These are phyloP conservation scores for Bipolaris cookei DNA, from an alignment of 2,329 filamentous ascomycete genomes.

Conservation along the genomic window DNA sequence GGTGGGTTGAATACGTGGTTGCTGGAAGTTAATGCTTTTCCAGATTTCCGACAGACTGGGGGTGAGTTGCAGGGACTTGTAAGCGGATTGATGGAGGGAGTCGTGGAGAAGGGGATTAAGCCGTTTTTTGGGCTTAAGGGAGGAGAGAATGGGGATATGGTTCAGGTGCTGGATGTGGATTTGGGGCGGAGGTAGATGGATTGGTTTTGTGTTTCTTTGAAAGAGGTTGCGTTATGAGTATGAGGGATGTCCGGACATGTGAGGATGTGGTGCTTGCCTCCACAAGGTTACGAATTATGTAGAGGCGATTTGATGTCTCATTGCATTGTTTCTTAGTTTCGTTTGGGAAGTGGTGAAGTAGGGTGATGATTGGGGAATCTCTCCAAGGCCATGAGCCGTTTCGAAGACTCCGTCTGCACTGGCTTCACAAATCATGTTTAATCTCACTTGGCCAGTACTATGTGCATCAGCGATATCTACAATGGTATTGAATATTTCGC, in stretches of 20 bases:
- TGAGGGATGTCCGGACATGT: too few species aligned
- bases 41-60: slow-evolving; percentile 93
- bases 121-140: slow-evolving; percentile 66
- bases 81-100: slow-evolving; percentile 75
- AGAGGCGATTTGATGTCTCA: too few species aligned
- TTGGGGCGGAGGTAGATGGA: slow-evolving; percentile 46
- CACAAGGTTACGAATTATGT: too few species aligned
- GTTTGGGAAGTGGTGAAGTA: too few species aligned
- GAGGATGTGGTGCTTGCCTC: too few species aligned
- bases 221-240: too few species aligned
- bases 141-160: slow-evolving; percentile 41
- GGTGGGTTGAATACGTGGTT: slow-evolving; percentile 66
- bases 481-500: neutral
- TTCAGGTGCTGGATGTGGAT: slow-evolving; percentile 55
- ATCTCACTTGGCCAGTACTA: neutral
- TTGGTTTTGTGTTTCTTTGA: too few species aligned
- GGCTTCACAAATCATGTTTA: too few species aligned
- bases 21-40: slow-evolving; percentile 93
- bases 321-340: too few species aligned
- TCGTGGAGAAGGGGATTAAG: slow-evolving; percentile 70
- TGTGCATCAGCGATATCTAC: neutral
- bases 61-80: slow-evolving; percentile 74
- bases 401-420: too few species aligned
- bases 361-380: too few species aligned
- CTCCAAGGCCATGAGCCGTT: too few species aligned